Conservation (phyloP, 805 yeast genomes). For the Middelhovenomyces tepae region DNA sequence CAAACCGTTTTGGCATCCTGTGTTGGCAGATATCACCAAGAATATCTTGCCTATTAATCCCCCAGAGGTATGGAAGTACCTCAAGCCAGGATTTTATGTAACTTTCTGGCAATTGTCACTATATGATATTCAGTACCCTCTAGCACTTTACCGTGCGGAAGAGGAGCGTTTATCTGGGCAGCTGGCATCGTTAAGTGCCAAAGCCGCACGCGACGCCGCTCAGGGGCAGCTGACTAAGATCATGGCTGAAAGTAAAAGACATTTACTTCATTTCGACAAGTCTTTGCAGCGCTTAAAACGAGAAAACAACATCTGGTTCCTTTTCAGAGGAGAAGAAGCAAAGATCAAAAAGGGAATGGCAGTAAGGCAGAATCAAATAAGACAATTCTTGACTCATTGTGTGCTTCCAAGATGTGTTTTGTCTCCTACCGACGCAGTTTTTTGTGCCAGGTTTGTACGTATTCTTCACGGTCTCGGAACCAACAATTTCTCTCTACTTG, state of each 20-base stretch:
- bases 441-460: conserved; percentile 51
- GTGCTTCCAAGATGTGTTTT: conserved; percentile 67
- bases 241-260: conserved; percentile 35
- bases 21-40: conserved; percentile 26
- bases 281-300: conserved; percentile 25
- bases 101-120: conserved; percentile 68
- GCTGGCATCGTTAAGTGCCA: conserved; percentile 11
- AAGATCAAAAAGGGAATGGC: conserved; percentile 3
- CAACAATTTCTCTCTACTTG: conserved; percentile 32
- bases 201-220: conserved; percentile 6
- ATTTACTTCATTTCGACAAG: conserved; percentile 32
- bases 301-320: conserved; percentile 25
- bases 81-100: conserved; percentile 36
- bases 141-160: conserved; percentile 42
- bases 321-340: conserved; percentile 4
- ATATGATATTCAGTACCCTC: conserved; percentile 57
- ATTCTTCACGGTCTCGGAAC: conserved; percentile 37
- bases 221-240: conserved; percentile 8
- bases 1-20: conserved; percentile 25
- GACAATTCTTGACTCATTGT: conserved; percentile 50
- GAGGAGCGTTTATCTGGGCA: conserved; percentile 31
- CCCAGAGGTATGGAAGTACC: conserved; percentile 21
- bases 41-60: conserved; percentile 21
- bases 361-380: conserved; percentile 14
- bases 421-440: conserved; percentile 78